Conservation (phyloP, 1,284 basidiomycete genomes). For the Laetiporus sulphureus region DNA sequence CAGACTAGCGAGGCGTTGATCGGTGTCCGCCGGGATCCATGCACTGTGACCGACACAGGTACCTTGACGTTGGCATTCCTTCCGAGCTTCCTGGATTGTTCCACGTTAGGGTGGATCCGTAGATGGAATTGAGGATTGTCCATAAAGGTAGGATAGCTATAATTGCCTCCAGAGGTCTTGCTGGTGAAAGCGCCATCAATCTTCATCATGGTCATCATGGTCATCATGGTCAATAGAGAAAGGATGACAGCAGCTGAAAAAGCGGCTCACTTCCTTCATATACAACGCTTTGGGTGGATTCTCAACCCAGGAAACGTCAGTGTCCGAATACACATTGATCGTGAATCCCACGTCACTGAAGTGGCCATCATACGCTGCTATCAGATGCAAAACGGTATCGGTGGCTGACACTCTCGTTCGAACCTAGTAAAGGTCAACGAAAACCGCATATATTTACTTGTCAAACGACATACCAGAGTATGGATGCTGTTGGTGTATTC, state of each 20-base stretch:
- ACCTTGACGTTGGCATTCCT: slow-evolving; percentile 29
- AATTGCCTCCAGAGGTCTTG: slow-evolving; percentile 81
- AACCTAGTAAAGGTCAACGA: slow-evolving; percentile 19
- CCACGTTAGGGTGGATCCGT: slow-evolving; percentile 35
- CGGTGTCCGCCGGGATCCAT: slow-evolving; percentile 61
- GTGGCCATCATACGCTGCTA: slow-evolving; percentile 60
- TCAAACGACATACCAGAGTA: slow-evolving; percentile 45
- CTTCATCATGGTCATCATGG: slow-evolving; percentile 31
- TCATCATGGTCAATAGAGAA: no score
- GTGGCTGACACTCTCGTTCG: slow-evolving; percentile 29
- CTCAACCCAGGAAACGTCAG: slow-evolving; percentile 44
- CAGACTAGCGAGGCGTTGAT: slow-evolving; percentile 74
- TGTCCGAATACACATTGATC: slow-evolving; percentile 47
- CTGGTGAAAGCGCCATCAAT: slow-evolving; percentile 57
- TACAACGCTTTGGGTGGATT: slow-evolving; percentile 33
- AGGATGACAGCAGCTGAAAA: not conserved
- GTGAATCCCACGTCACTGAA: slow-evolving; percentile 59
- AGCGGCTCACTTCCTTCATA: slow-evolving; percentile 32
- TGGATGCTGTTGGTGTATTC: slow-evolving; percentile 77
- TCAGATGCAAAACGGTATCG: slow-evolving; percentile 43
- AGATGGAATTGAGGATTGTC: slow-evolving; percentile 86
- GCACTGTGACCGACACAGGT: slow-evolving; percentile 43
- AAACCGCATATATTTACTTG: not conserved
- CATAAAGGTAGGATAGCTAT: slow-evolving; percentile 76
- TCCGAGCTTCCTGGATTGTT: not conserved